Conservation (phyloP, 805 yeast genomes). For the Ogataea chonburiensis region DNA sequence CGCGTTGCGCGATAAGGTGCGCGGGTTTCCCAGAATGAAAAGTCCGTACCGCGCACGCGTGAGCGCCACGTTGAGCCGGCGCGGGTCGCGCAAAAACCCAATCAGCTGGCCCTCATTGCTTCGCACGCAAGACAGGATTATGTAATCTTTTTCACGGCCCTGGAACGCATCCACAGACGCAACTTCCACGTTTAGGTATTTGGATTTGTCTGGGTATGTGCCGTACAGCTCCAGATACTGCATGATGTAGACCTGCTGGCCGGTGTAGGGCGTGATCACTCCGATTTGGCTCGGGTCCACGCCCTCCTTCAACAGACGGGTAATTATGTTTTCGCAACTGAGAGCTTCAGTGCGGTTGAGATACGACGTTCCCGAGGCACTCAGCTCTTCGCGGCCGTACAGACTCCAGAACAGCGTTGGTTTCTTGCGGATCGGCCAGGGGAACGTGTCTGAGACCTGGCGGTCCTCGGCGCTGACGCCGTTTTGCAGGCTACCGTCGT, state of each 20-base stretch:
- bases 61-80: conserved; percentile 85
- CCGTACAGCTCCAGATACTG: conserved; percentile 78
- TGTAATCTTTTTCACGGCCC: conserved; percentile 55
- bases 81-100: conserved; percentile 81
- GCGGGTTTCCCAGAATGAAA: conserved; percentile 80
- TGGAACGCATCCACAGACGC: conserved; percentile 73
- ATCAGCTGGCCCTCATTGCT: conserved; percentile 72
- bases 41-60: conserved; percentile 86
- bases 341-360: conserved; percentile 87
- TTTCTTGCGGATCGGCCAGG: conserved; percentile 82
- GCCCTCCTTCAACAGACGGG: conserved; percentile 73
- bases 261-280: conserved; percentile 92
- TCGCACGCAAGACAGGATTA: conserved; percentile 52
- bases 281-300: conserved; percentile 82
- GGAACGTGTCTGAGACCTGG: conserved; percentile 57
- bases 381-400: conserved; percentile 84
- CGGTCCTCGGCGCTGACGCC: conserved; percentile 81
- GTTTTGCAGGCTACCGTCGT: conserved; percentile 88
- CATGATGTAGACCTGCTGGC: conserved; percentile 79
- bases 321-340: conserved; percentile 78
- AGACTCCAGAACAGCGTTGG: conserved; percentile 98
- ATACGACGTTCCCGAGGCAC: conserved; percentile 76
- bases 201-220: conserved; percentile 55
- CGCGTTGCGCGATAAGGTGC: conserved; percentile 63
- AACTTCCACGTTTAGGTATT: conserved; percentile 75